These are phyloP conservation scores for Penicillium psychrofluorescens DNA, from an alignment of 495 filamentous ascomycete species.

Conservation along the genomic window DNA sequence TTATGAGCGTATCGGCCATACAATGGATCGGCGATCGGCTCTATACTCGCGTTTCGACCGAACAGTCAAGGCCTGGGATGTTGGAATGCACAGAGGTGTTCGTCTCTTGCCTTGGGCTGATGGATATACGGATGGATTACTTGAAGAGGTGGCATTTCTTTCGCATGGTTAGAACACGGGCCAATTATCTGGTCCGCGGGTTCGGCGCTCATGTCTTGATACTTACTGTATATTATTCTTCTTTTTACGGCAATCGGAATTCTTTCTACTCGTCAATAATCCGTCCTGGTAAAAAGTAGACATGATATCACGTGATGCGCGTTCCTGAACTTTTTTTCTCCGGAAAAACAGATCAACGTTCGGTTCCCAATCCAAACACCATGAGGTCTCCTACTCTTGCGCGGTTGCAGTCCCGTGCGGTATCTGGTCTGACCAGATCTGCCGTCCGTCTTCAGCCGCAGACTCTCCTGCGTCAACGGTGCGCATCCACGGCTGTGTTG, in stretches of 20 bases:
- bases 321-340: constrained; percentile 44
- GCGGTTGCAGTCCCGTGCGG: constrained; percentile 35
- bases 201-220: constrained; percentile 20
- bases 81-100: constrained; percentile 18
- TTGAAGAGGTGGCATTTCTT: constrained; percentile 7
- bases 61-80: constrained; percentile 70
- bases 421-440: constrained; percentile 37
- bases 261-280: constrained; percentile 2
- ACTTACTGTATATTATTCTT: constrained; percentile 19
- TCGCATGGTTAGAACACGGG: constrained; percentile 14
- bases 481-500: constrained; percentile 35
- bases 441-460: constrained; percentile 31
- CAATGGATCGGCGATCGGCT: constrained; percentile 59
- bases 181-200: constrained; percentile 8
- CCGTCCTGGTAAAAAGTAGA: too few relatives aligned
- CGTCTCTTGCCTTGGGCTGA: not conserved
- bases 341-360: constrained; percentile 16
- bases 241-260: constrained; percentile 5
- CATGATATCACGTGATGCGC: constrained; percentile 29
- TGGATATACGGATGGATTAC: constrained; percentile 3
- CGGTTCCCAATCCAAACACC: constrained; percentile 21
- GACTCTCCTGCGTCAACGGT: constrained; percentile 27
- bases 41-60: constrained; percentile 79
- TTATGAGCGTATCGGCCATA: constrained; percentile 69
- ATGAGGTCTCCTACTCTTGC: constrained; percentile 42